phyloP scores from a whole-genome alignment of 2,329 filamentous ascomycete genomes.

The Clarireedia monteithiana region DNA sequence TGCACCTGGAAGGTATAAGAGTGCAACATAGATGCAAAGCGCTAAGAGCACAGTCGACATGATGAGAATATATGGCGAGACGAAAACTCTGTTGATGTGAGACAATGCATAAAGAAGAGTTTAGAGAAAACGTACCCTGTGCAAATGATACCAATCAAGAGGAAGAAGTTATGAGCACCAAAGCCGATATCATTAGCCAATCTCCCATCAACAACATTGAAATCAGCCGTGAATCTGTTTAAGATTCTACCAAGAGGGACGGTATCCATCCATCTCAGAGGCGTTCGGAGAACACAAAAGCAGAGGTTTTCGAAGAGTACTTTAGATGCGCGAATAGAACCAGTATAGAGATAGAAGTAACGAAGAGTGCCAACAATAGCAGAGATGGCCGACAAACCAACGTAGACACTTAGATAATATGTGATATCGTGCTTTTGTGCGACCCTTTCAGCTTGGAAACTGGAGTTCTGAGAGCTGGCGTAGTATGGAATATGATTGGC shows the following conservation, averaged over 20 bases:
- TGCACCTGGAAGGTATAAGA: slow-evolving; percentile 60
- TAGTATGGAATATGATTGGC: slow-evolving; percentile 3
- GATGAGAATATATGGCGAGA: slow-evolving; percentile 59
- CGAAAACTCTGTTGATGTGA: slow-evolving; percentile 41
- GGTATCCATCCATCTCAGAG: slow-evolving; percentile 73
- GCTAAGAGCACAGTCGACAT: slow-evolving; percentile 50
- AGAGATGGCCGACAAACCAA: slow-evolving; percentile 48
- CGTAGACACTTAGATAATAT: slow-evolving; percentile 64
- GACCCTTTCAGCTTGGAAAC: background rate
- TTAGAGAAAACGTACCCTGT: slow-evolving; percentile 41
- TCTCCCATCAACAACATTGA: slow-evolving; percentile 63
- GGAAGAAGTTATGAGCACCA: slow-evolving; percentile 50
- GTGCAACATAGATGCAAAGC: slow-evolving; percentile 50
- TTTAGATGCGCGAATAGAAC: slow-evolving; percentile 62
- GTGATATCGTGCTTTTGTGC: slow-evolving; percentile 30
- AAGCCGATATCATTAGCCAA: slow-evolving; percentile 57
- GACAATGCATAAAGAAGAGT: slow-evolving; percentile 42
- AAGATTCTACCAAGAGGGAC: slow-evolving; percentile 69
- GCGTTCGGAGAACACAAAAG: slow-evolving; percentile 60
- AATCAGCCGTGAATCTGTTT: slow-evolving; percentile 73
- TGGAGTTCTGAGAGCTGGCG: background rate
- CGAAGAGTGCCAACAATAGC: slow-evolving; percentile 53
- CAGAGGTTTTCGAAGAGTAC: slow-evolving; percentile 60
- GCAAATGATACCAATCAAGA: slow-evolving; percentile 56
- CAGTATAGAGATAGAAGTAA: slow-evolving; percentile 55